phyloP scores from a whole-genome alignment of 2,329 filamentous ascomycete genomes.

The Amesomyces nigricolor region DNA sequence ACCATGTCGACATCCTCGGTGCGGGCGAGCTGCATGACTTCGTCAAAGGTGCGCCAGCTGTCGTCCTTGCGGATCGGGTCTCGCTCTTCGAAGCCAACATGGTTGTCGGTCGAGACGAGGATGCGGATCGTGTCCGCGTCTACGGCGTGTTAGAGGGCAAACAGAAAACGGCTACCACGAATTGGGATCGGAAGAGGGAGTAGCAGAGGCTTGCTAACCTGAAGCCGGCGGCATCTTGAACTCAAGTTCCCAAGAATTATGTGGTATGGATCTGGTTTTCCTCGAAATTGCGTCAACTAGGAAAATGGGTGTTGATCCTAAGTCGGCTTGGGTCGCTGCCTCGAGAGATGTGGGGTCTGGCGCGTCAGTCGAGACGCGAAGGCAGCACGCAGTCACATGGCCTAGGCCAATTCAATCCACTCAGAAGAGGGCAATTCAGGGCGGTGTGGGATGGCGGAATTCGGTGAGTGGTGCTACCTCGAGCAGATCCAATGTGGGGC shows the following conservation, averaged over 20 bases:
- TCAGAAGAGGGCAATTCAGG: background rate
- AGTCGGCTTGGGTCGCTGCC: too few species aligned
- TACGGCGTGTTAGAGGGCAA: slow-evolving; percentile 24
- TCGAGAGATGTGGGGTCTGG: background rate
- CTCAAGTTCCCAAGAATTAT: background rate
- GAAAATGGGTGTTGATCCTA: background rate
- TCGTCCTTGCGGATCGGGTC: slow-evolving; percentile 94
- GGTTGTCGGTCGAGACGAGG: slow-evolving; percentile 89
- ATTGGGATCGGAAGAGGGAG: background rate
- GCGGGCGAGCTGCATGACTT: slow-evolving; percentile 84
- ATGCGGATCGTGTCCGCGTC: slow-evolving; percentile 85
- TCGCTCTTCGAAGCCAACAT: slow-evolving; percentile 94
- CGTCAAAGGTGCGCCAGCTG: slow-evolving; percentile 93
- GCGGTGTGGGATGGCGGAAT: background rate
- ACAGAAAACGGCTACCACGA: background rate
- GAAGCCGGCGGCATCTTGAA: slow-evolving; percentile 26
- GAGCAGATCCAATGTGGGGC: background rate
- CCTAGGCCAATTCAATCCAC: too few species aligned
- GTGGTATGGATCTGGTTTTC: background rate
- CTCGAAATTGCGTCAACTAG: too few species aligned
- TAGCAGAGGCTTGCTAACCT: slow-evolving; percentile 20
- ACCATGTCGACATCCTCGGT: slow-evolving; percentile 96
- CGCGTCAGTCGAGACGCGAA: slow-evolving; percentile 18
- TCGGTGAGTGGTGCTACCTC: background rate
- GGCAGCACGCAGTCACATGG: slow-evolving; percentile 22